These are phyloP conservation scores for Eudorina sp. DNA, from an alignment of 139 green algal species.

Conservation along the genomic window DNA sequence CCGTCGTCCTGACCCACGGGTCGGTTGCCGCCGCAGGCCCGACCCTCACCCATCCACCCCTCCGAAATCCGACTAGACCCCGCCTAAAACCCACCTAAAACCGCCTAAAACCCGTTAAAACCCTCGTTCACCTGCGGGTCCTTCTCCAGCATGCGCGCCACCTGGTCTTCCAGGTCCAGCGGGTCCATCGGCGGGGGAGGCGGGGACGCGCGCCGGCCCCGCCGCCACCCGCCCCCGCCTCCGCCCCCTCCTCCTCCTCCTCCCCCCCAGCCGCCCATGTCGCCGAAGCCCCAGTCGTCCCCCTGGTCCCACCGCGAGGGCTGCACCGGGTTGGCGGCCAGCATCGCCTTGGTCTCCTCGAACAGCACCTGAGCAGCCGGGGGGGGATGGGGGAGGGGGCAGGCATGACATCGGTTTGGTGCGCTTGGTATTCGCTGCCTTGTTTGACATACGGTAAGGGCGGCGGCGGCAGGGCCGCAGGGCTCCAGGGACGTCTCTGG, in stretches of 20 bases:
- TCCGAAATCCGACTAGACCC: too few species aligned
- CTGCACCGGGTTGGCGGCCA: neutral
- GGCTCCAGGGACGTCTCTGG: too few species aligned
- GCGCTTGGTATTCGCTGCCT: too few species aligned
- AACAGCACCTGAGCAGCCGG: conserved; percentile 16
- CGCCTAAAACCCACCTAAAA: too few species aligned
- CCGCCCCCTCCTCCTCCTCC: too few species aligned
- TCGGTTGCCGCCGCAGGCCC: too few species aligned
- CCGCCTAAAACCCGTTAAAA: neutral
- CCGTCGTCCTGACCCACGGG: too few species aligned
- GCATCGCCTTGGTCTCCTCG: conserved; percentile 31
- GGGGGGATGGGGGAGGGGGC: neutral
- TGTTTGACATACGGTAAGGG: too few species aligned
- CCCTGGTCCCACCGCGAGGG: neutral
- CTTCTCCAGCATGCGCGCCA: conserved; percentile 27
- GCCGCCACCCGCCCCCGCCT: neutral
- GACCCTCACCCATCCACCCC: neutral
- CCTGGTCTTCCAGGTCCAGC: conserved; percentile 22
- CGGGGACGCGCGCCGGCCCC: neutral
- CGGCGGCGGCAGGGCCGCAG: too few species aligned
- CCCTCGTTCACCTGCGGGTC: conserved; percentile 32
- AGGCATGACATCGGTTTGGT: too few species aligned
- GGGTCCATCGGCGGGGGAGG: neutral
- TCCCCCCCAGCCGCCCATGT: too few species aligned
- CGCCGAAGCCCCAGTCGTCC: neutral